Percentiles rank a stretch among this genome's conserved stretches.
Conservation (phyloP, 2,329 filamentous ascomycete species). For the Davidsoniella neocaledoniae region DNA sequence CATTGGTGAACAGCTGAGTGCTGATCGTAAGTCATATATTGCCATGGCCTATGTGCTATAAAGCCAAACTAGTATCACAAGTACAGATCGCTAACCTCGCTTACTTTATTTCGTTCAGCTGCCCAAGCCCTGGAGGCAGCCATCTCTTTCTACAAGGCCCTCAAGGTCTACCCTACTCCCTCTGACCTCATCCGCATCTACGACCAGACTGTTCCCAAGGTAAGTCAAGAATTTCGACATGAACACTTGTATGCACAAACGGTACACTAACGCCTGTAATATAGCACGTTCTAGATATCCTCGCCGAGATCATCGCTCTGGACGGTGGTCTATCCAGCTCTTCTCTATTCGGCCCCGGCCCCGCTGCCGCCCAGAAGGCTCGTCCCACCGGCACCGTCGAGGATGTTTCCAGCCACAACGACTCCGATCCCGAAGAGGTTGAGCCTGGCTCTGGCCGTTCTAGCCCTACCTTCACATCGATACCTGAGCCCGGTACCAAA, state of each 20-base stretch:
- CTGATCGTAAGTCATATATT: constrained; percentile 48
- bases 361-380: not conserved
- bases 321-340: constrained; percentile 51
- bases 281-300: constrained; percentile 79
- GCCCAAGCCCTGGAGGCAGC: constrained; percentile 65
- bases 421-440: constrained; percentile 15
- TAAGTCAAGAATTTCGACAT: constrained; percentile 20
- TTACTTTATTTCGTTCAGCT: constrained; percentile 26
- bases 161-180: constrained; percentile 95
- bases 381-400: constrained; percentile 35
- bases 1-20: constrained; percentile 65
- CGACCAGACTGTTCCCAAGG: constrained; percentile 96
- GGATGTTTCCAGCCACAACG: constrained; percentile 21
- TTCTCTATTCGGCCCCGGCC: constrained; percentile 24
- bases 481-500: not conserved
- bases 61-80: not conserved
- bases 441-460: constrained; percentile 3
- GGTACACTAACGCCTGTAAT: not conserved
- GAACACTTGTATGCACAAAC: not conserved
- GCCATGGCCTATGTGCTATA: not conserved
- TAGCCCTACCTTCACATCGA: not conserved
- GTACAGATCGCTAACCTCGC: not conserved
- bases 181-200: constrained; percentile 90
- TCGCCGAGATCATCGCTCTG: constrained; percentile 95
- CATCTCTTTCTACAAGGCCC: constrained; percentile 90